Evolutionary conservation across 371 early-diverging fungal species (phyloP), one percentile per base, ranked within the genome.

Genomic region (Mortierella sp.): DNA sequence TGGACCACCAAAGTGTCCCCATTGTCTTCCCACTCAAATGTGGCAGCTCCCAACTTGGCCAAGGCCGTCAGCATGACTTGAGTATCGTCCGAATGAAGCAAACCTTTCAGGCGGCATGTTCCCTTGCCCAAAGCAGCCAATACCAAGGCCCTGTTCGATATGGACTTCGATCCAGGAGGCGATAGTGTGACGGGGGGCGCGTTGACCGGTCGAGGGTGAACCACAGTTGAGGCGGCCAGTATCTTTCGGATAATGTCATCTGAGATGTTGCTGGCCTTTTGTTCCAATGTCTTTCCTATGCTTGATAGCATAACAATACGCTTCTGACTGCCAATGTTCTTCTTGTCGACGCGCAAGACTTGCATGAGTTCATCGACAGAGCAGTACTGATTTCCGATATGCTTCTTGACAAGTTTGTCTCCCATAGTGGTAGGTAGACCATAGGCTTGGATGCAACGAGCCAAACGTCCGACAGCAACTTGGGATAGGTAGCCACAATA

Each of bases 51-150:
- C 34, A 97, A 86, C 58, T 90, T 85, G 69, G 94, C 88, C 57
- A 98, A 82, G 21, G 97, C 96, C 46, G 90, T 90, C 67, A 97
- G 83, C 98, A 97, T 98, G 71, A 94, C 95, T 67, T 97, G 97
- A 2, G 98, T 97, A 78, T 98, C 98, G 78, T 98, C 98, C 17
- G 98, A 97, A 67, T 96, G 96, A 59, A 98, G 83, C 54, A 98
- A 78, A 31, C 95, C 95, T 58, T 85, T 89, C 62, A 98, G 62
- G 39, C 93, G 89, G 78, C 94, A 94, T 28, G 83, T 84, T 25
- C 98, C 98, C 9, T 80, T 65, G 31, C 95, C 98, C 22, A 98
- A 82, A 24, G 98, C 96, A 43, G 97, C 97, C 49, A 98, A 83
- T 29, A 95, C 85, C 53, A 98, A 81, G 12, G 95, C 97, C 56